phyloP scores from a whole-genome alignment of 768 basidiomycete species.

The Amanita muscaria region DNA sequence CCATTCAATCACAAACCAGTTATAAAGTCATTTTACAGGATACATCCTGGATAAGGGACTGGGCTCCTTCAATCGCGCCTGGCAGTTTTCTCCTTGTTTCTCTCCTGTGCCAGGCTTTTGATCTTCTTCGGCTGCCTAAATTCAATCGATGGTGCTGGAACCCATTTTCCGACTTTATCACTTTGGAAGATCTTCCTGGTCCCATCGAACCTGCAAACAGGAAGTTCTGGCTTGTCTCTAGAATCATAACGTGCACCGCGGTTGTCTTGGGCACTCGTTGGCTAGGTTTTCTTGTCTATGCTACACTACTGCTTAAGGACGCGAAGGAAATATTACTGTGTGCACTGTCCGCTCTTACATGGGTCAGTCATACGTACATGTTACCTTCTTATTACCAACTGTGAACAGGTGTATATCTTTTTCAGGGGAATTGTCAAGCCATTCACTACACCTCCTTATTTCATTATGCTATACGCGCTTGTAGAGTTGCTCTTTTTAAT shows the following conservation, averaged over 20 bases:
- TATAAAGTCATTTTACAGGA: no score
- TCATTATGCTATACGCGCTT: slow-evolving; percentile 34
- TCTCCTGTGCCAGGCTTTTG: no score
- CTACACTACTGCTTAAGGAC: slow-evolving; percentile 20
- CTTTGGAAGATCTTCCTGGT: slow-evolving; percentile 40
- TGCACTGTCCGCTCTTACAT: slow-evolving; percentile 30
- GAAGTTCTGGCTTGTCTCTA: slow-evolving; percentile 21
- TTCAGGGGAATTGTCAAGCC: slow-evolving; percentile 31
- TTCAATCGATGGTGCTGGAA: slow-evolving; percentile 17
- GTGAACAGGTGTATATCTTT: slow-evolving; percentile 35
- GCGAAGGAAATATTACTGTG: slow-evolving; percentile 16
- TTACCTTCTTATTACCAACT: not conserved
- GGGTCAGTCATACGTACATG: slow-evolving; percentile 36
- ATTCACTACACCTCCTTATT: slow-evolving; percentile 44
- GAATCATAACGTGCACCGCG: slow-evolving; percentile 28
- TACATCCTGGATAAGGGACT: no score
- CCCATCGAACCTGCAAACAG: slow-evolving; percentile 22
- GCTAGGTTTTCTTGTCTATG: slow-evolving; percentile 34
- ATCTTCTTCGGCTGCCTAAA: slow-evolving; percentile 24
- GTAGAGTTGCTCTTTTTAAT: slow-evolving; percentile 21
- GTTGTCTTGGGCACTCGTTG: slow-evolving; percentile 31
- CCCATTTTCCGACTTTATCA: slow-evolving; percentile 47
- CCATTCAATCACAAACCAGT: no score
- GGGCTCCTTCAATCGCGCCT: no score
- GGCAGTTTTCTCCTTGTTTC: no score